Percentiles rank a stretch among this genome's conserved stretches.
phyloP scores from a whole-genome alignment of 2,329 filamentous ascomycete species.

The Penicillium psychrosexuale region DNA sequence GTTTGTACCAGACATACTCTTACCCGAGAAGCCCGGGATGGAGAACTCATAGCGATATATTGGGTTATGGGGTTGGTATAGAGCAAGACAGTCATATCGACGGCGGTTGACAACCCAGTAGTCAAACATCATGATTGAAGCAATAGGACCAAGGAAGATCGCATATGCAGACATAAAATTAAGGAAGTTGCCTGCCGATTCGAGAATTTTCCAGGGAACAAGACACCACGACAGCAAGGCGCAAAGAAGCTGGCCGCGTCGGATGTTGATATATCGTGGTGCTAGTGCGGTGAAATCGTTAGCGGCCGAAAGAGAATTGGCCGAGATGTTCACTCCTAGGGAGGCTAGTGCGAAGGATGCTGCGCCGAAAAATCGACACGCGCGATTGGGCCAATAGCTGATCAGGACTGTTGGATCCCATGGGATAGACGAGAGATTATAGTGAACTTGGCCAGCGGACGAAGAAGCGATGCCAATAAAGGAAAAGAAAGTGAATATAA shows the following conservation, averaged over 20 bases:
- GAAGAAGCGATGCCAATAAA: slow-evolving; percentile 47
- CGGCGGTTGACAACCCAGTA: slow-evolving; percentile 56
- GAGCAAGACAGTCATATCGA: slow-evolving; percentile 51
- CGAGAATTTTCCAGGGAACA: slow-evolving; percentile 65
- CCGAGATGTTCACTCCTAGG: slow-evolving; percentile 56
- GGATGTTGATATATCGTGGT: slow-evolving; percentile 56
- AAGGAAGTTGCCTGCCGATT: slow-evolving; percentile 56
- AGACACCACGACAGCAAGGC: slow-evolving; percentile 58
- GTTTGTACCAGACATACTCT: slow-evolving; percentile 49
- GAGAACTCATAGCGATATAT: slow-evolving; percentile 51
- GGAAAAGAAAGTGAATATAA: slow-evolving; percentile 53
- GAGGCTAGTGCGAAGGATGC: slow-evolving; percentile 55
- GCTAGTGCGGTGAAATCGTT: slow-evolving; percentile 58
- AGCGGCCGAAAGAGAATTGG: slow-evolving; percentile 49
- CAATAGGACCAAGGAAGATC: slow-evolving; percentile 64
- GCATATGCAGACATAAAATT: slow-evolving; percentile 66
- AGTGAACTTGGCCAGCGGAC: slow-evolving; percentile 40
- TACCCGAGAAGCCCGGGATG: slow-evolving; percentile 4
- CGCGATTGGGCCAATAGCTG: slow-evolving; percentile 39
- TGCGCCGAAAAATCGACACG: slow-evolving; percentile 51
- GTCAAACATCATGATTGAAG: slow-evolving; percentile 58
- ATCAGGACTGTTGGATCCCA: slow-evolving; percentile 47
- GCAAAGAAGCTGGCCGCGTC: slow-evolving; percentile 55
- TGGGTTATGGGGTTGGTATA: slow-evolving; percentile 49
- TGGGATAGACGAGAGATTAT: slow-evolving; percentile 34